Percentiles rank a stretch among this genome's conserved stretches.
Conservation (phyloP, 192 early-diverging fungal species). For the Diversispora eburnea region DNA sequence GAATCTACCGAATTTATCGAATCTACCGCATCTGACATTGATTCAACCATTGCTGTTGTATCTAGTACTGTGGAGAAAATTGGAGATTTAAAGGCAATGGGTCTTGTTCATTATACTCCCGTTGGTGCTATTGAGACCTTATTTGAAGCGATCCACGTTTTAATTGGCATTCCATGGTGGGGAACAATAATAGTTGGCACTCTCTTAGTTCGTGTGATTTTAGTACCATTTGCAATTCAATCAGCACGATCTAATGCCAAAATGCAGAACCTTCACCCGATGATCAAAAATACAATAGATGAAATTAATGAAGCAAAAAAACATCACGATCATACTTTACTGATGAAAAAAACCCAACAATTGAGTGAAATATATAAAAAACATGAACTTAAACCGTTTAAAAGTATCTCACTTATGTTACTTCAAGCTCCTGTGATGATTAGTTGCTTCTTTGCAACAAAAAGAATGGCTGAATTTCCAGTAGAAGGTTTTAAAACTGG, state of each 20-base stretch:
- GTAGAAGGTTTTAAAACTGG: conserved; percentile 78
- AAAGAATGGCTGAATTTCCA: conserved; percentile 74
- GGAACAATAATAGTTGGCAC: conserved; percentile 74
- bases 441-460: conserved; percentile 76
- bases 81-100: conserved; percentile 82
- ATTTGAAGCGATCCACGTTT: conserved; percentile 77
- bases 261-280: conserved; percentile 70
- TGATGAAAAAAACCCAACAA: conserved; percentile 49
- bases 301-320: conserved; percentile 58
- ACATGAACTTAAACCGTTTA: conserved; percentile 61
- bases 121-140: conserved; percentile 66
- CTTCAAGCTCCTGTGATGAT: conserved; percentile 82
- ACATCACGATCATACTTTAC: conserved; percentile 53
- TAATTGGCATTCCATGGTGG: conserved; percentile 91
- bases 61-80: conserved; percentile 61
- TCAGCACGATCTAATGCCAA: conserved; percentile 66
- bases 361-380: conserved; percentile 58
- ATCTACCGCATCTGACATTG: background rate
- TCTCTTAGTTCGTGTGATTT: conserved; percentile 58
- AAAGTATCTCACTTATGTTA: conserved; percentile 56
- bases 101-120: conserved; percentile 69
- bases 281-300: conserved; percentile 60
- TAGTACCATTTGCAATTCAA: conserved; percentile 73
- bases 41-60: conserved; percentile 33
- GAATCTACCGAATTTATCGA: too few relatives aligned